Conservation (phyloP, 2,329 filamentous ascomycete genomes). For the Cytospora piceicola region DNA sequence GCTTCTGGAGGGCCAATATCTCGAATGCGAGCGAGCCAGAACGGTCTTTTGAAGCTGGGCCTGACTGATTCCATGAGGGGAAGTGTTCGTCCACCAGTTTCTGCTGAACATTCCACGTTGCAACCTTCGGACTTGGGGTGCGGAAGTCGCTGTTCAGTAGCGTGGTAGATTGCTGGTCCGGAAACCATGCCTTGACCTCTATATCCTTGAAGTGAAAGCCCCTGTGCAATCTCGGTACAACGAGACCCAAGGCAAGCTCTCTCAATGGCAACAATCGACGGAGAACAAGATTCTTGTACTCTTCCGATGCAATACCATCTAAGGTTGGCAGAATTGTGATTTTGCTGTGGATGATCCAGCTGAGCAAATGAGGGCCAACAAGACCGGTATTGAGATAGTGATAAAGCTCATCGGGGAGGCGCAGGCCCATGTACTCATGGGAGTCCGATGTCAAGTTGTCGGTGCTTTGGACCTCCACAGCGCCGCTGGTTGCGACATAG, state of each 20-base stretch:
- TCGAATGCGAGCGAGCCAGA: constrained; percentile 60
- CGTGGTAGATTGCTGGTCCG: constrained; percentile 70
- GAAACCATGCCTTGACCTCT: constrained; percentile 82
- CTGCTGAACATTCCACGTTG: constrained; percentile 75
- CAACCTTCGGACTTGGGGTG: constrained; percentile 52
- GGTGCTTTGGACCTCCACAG: constrained; percentile 73
- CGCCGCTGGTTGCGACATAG: constrained; percentile 76
- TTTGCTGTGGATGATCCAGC: constrained; percentile 80
- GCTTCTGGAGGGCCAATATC: constrained; percentile 69
- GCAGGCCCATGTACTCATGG: constrained; percentile 87
- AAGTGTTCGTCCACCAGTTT: constrained; percentile 54
- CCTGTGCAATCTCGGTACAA: constrained; percentile 79
- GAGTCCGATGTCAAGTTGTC: constrained; percentile 80
- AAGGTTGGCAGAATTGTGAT: constrained; percentile 81
- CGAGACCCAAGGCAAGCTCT: constrained; percentile 74
- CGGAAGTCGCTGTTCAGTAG: constrained; percentile 52
- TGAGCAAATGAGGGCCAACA: constrained; percentile 77
- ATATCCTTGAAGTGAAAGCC: constrained; percentile 83
- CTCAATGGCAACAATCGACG: constrained; percentile 74
- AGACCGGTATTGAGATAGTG: constrained; percentile 86
- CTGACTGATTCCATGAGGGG: constrained; percentile 35
- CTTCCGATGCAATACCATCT: constrained; percentile 77
- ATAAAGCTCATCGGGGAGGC: constrained; percentile 86
- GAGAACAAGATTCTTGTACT: constrained; percentile 80
- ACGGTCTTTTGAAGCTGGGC: constrained; percentile 38